Conservation (phyloP, 305 asterid genomes). For the Plantago lanceolata region DNA sequence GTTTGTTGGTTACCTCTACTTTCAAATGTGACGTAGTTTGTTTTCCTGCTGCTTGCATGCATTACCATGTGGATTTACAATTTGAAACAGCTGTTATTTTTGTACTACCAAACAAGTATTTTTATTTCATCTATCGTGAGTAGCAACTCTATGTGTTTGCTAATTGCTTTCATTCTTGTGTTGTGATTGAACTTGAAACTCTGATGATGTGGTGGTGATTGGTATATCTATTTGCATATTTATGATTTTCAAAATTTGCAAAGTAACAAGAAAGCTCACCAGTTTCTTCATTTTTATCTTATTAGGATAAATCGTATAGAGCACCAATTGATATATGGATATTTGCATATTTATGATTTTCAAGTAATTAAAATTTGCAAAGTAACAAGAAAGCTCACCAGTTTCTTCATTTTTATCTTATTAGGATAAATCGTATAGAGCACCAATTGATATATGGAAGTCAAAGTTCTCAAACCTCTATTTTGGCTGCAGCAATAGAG, state of each 20-base stretch:
- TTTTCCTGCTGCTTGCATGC: too few species aligned
- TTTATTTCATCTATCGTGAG: too few species aligned
- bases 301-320: constrained; percentile 58
- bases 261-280: constrained; percentile 19
- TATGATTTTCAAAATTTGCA: background rate
- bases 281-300: constrained; percentile 23
- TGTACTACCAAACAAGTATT: too few species aligned
- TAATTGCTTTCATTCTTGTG: constrained; percentile 10
- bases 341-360: constrained; percentile 15
- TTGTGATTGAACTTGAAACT: background rate
- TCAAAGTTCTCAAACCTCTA: constrained; percentile 71
- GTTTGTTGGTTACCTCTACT: too few species aligned
- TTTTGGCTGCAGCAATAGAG: constrained; percentile 87
- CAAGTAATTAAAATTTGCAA: background rate
- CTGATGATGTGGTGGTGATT: constrained; percentile 10
- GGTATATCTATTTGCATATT: background rate
- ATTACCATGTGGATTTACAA: too few species aligned
- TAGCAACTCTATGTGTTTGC: background rate
- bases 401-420: constrained; percentile 26
- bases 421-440: constrained; percentile 59
- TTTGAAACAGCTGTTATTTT: too few species aligned
- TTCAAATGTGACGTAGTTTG: too few species aligned
- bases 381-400: constrained; percentile 18
- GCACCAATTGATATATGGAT: constrained; percentile 83
- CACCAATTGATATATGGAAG: constrained; percentile 85